Percentiles rank a stretch among this genome's conserved stretches.
Conservation (phyloP, 2,329 filamentous ascomycete genomes). For the Penicillium concentricum region DNA sequence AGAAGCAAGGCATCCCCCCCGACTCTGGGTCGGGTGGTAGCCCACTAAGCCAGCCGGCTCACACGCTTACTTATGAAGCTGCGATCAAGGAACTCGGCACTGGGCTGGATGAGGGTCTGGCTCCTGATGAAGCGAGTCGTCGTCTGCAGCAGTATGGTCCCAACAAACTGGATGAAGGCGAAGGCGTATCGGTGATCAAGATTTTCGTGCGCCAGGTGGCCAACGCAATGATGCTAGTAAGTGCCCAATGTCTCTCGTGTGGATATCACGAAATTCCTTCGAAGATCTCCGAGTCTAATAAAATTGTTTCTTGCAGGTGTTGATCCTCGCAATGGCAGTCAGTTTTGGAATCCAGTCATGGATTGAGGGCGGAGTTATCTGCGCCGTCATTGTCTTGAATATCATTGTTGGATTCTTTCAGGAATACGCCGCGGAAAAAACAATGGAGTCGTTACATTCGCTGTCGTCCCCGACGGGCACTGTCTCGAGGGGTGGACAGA, state of each 20-base stretch:
- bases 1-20: constrained; percentile 8
- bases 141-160: constrained; percentile 57
- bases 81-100: constrained; percentile 57
- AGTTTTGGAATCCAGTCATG: constrained; percentile 54
- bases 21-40: constrained; percentile 37
- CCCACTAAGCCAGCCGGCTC: constrained; percentile 50
- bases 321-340: constrained; percentile 69
- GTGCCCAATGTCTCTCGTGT: constrained; percentile 5
- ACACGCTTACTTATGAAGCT: constrained; percentile 54
- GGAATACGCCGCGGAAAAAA: constrained; percentile 58
- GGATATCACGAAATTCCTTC: neutral
- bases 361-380: constrained; percentile 58
- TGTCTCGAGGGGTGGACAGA: constrained; percentile 55
- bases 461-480: constrained; percentile 55
- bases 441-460: constrained; percentile 55
- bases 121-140: constrained; percentile 51
- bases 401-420: constrained; percentile 58
- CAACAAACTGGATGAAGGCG: constrained; percentile 66
- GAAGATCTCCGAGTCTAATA: neutral
- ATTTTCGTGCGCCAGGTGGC: constrained; percentile 65
- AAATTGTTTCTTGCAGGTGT: constrained; percentile 58
- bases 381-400: constrained; percentile 58
- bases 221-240: constrained; percentile 65
- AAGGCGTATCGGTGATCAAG: constrained; percentile 66
- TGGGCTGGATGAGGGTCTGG: constrained; percentile 57